A percentile compares a stretch with the other conserved stretches of the same genome.
Conservation (phyloP, 768 basidiomycete species). For the Lactifluus subvellereus region DNA sequence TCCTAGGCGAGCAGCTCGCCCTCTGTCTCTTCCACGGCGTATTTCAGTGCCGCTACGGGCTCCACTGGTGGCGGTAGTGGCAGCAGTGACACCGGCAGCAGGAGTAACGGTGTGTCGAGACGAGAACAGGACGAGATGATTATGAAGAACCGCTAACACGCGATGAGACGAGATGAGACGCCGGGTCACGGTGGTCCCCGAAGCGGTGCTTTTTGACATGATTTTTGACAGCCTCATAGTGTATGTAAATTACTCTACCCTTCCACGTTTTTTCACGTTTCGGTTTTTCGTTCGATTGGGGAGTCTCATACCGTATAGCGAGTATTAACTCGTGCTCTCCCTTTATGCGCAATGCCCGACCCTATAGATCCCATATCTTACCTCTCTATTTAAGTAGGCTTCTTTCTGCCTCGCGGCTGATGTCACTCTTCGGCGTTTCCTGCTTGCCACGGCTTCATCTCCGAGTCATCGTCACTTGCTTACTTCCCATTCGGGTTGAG, state of each 20-base stretch:
- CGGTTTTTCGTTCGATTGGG: too few relatives aligned
- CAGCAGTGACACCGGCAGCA: neutral
- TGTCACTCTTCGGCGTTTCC: too few relatives aligned
- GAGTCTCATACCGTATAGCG: neutral
- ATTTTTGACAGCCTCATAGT: too few relatives aligned
- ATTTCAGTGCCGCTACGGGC: slow-evolving; percentile 1
- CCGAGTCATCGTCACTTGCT: too few relatives aligned
- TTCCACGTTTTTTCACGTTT: neutral
- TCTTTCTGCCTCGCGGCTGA: neutral
- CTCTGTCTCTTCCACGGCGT: slow-evolving; percentile 1
- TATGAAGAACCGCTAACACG: neutral
- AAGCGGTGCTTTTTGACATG: neutral
- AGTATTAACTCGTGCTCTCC: neutral
- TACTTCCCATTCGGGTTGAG: too few relatives aligned
- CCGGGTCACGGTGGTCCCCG: too few relatives aligned
- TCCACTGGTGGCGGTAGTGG: neutral
- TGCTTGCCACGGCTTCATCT: too few relatives aligned
- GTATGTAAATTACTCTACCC: neutral
- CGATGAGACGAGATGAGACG: neutral
- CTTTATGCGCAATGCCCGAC: neutral
- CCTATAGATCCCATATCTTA: neutral
- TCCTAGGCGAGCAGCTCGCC: slow-evolving; percentile 10
- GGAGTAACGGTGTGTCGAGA: neutral
- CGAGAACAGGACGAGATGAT: neutral
- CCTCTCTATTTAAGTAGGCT: neutral